These are phyloP conservation scores for Parmales sp. DNA, from an alignment of 108 stramenopile genomes.

Conservation along the genomic window DNA sequence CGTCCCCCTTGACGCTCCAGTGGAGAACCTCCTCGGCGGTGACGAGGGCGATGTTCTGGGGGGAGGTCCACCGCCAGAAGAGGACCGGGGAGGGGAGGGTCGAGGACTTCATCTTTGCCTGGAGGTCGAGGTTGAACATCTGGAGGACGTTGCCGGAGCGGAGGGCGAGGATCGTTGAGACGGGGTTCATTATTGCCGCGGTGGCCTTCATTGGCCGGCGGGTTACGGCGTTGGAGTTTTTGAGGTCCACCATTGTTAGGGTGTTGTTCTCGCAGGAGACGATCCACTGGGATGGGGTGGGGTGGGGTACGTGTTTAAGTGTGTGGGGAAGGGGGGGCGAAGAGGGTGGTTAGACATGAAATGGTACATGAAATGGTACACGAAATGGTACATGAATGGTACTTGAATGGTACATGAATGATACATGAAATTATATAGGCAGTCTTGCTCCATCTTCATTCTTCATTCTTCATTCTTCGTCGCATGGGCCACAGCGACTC, in stretches of 20 bases:
- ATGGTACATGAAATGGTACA: too few species aligned
- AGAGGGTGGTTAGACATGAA: too few species aligned
- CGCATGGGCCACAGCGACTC: too few species aligned
- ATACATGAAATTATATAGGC: too few species aligned
- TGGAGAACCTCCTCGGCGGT: constrained; percentile 89
- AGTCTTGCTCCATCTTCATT: too few species aligned
- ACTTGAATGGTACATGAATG: too few species aligned
- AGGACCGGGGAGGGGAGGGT: constrained; percentile 75
- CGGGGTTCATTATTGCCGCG: constrained; percentile 97
- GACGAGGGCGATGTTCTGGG: constrained; percentile 81
- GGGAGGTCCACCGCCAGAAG: constrained; percentile 92
- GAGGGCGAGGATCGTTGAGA: constrained; percentile 76
- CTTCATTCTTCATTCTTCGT: too few species aligned
- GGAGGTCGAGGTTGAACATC: constrained; percentile 91
- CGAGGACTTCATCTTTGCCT: constrained; percentile 84
- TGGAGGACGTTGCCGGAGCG: constrained; percentile 83
- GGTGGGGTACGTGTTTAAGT: too few species aligned
- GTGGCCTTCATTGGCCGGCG: constrained; percentile 92
- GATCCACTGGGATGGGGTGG: too few species aligned
- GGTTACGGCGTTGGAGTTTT: constrained; percentile 76
- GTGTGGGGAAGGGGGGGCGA: too few species aligned
- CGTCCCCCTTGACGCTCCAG: constrained; percentile 69
- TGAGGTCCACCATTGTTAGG: constrained; percentile 65
- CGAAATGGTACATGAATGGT: too few species aligned
- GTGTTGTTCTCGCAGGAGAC: constrained; percentile 58